Percentiles rank a stretch among this genome's conserved stretches.
Evolutionary conservation across 2,329 filamentous ascomycete genomes (phyloP).

Genomic region (Talaromyces verruculosus): DNA sequence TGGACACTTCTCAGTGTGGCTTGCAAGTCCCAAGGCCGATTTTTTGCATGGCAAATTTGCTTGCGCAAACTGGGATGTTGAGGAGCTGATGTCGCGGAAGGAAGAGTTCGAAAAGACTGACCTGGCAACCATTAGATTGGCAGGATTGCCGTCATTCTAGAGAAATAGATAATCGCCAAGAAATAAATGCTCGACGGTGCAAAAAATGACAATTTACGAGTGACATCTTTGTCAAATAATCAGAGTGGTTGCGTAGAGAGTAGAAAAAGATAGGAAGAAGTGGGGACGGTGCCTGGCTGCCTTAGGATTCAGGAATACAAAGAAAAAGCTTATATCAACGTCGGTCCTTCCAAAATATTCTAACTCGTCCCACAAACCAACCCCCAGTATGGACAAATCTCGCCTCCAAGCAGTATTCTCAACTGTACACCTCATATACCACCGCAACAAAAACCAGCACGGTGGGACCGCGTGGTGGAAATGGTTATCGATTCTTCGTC

Average conservation of each 20-base stretch:
- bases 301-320: constrained; percentile 8
- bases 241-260: not conserved
- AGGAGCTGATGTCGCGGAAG: constrained; percentile 6
- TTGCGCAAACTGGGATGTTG: constrained; percentile 9
- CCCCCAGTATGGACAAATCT: constrained; percentile 30
- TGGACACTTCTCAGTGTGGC: constrained; percentile 7
- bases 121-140: constrained; percentile 1
- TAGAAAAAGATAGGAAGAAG: not conserved
- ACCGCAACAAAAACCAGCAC: constrained; percentile 92
- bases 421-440: constrained; percentile 67
- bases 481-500: constrained; percentile 68
- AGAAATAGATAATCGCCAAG: not conserved
- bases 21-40: not conserved
- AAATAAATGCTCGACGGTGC: not conserved
- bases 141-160: not conserved
- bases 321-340: constrained; percentile 16
- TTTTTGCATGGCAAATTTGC: constrained; percentile 7
- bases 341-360: not conserved
- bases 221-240: not conserved
- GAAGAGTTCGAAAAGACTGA: constrained; percentile 1
- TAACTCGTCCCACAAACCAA: not conserved
- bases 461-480: constrained; percentile 79
- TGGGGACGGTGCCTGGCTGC: constrained; percentile 1
- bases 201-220: no score
- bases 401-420: constrained; percentile 36